Percentiles rank a stretch among this genome's conserved stretches.
These are phyloP conservation scores for Tylopilus subfusipes DNA, from an alignment of 768 basidiomycete genomes.

Conservation along the genomic window DNA sequence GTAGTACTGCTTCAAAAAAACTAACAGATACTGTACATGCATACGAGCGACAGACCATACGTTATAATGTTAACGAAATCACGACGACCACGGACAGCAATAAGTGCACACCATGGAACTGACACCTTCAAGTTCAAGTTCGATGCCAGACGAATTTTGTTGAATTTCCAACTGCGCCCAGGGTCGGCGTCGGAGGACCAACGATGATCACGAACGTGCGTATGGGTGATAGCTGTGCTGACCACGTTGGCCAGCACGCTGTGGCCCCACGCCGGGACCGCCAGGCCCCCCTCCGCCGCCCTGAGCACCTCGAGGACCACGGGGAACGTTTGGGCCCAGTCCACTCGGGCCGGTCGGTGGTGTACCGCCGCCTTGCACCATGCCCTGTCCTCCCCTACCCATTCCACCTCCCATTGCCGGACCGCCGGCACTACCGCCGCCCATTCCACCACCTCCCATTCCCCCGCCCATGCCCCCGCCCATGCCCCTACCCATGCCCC, in stretches of 20 bases:
- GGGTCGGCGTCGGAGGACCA: not conserved
- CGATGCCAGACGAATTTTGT: slow-evolving; percentile 17
- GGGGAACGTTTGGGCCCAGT: slow-evolving; percentile 57
- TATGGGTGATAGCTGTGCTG: slow-evolving; percentile 85
- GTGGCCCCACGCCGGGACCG: slow-evolving; percentile 63
- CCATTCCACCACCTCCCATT: slow-evolving; percentile 33
- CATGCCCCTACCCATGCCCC: slow-evolving; percentile 40
- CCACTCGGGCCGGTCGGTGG: slow-evolving; percentile 36
- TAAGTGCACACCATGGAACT: slow-evolving; percentile 4
- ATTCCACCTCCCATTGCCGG: slow-evolving; percentile 37
- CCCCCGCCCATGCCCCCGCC: slow-evolving; percentile 40
- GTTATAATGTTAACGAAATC: slow-evolving; percentile 18
- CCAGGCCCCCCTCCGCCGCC: slow-evolving; percentile 49
- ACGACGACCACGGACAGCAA: slow-evolving; percentile 3
- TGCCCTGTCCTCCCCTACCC: slow-evolving; percentile 39
- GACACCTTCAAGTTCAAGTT: not conserved
- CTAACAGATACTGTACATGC: slow-evolving; percentile 4
- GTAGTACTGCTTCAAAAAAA: not conserved
- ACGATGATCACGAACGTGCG: slow-evolving; percentile 47
- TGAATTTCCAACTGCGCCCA: slow-evolving; percentile 3
- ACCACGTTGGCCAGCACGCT: slow-evolving; percentile 65
- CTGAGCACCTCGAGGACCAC: slow-evolving; percentile 60
- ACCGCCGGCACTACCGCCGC: slow-evolving; percentile 39
- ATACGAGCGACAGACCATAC: slow-evolving; percentile 1
- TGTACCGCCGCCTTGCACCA: slow-evolving; percentile 37